Base-by-base conservation (phyloP, 1,284 basidiomycete species). In the Agroathelia rolfsii region DNA sequence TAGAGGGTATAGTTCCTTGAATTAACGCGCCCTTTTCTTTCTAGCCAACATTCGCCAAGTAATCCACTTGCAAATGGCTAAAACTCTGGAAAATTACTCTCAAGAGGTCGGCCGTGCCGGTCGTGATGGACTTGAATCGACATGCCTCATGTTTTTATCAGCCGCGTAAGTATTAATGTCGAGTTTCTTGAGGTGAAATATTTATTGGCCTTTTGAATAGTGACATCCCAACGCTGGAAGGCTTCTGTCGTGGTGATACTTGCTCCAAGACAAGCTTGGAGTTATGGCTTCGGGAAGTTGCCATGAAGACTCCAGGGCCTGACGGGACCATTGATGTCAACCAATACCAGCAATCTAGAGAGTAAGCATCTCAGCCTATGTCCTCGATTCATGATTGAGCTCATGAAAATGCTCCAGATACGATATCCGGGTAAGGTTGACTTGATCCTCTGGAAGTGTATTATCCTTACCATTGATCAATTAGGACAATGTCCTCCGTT, bases 91-190 rank as follows among this genome's bases (percentile, higher is more conserved):
- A 46, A 52, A 59, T 39, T 64, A 80, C 47, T 78, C 76, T 37
- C 80, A 86, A 52, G 82, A 86, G 52, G 80, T 82, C 0, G 82
- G 82, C 4, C 64, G 82, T 39, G 82, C 80, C 0, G 82, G 81
- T 1, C 64, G 82, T 37, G 82, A 86, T 49, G 81, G 80, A 12
- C 55, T 69, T 25, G 55, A 55, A 4, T 75, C 76, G 0, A 58
- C 55, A 8, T 82, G 77, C 49, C 55, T 75, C 21, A 61, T 79
- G 44, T 77, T 63, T 41, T 51, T 66, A n/a, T 56, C 49, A 3
- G 46, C 55, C 9, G 32, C 42, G 3, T n/a, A n/a, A n/a, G n/a
- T n/a, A n/a, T n/a, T n/a, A n/a, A n/a, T n/a, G n/a, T n/a, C n/a
- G n/a, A n/a, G n/a, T n/a, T n/a, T n/a, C n/a, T n/a, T n/a, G n/a